phyloP scores from a whole-genome alignment of 768 basidiomycete genomes.

The Naganishia friedmannii region DNA sequence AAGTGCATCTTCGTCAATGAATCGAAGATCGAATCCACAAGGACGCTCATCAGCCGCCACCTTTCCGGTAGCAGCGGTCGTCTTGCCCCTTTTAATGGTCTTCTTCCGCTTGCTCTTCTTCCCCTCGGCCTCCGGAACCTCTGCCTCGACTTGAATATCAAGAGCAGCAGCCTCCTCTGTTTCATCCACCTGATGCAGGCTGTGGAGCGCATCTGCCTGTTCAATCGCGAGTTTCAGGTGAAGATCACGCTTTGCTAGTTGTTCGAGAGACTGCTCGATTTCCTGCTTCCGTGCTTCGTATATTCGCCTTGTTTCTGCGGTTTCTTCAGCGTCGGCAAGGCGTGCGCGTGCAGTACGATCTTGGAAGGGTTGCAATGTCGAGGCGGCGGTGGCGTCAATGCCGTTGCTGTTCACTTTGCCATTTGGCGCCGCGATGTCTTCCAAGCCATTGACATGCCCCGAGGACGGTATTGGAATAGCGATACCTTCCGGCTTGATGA shows the following conservation, averaged over 20 bases:
- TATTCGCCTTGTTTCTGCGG: conserved; percentile 6
- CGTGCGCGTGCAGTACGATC: conserved; percentile 16
- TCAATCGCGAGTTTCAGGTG: conserved; percentile 10
- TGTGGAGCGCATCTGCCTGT: neutral
- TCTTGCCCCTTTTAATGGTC: conserved; percentile 5
- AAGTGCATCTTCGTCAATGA: neutral
- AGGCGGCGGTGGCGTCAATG: neutral
- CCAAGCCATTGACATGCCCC: neutral
- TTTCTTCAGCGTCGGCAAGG: neutral
- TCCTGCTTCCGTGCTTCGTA: neutral
- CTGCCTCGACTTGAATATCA: neutral
- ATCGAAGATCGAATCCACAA: conserved; percentile 24
- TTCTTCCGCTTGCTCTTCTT: conserved; percentile 24
- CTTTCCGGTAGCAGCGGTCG: neutral
- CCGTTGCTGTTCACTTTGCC: neutral
- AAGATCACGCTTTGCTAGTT: neutral
- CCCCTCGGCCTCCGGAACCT: neutral
- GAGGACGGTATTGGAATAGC: neutral
- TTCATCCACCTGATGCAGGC: neutral
- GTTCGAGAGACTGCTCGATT: neutral
- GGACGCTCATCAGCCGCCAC: conserved; percentile 15
- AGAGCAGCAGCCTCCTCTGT: neutral
- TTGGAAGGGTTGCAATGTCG: neutral
- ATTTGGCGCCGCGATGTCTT: neutral
- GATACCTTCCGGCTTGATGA: conserved; percentile 17